phyloP scores from a whole-genome alignment of 2,329 filamentous ascomycete genomes.

The Blumeriella jaapii region DNA sequence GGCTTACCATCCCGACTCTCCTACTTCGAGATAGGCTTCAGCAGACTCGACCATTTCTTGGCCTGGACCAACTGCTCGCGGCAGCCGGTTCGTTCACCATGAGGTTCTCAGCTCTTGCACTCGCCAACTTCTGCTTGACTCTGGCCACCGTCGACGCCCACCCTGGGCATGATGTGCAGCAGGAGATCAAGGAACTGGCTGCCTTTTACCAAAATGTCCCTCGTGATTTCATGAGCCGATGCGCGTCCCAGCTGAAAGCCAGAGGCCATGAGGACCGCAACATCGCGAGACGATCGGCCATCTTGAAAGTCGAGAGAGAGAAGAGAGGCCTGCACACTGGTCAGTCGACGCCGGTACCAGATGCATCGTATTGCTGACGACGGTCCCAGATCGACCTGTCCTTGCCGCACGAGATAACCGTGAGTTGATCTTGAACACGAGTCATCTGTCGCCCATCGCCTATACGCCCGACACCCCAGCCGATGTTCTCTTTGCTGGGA shows the following conservation, averaged over 20 bases:
- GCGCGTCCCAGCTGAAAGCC: conserved; percentile 29
- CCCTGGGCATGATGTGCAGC: conserved; percentile 28
- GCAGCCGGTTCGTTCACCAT: too few species aligned
- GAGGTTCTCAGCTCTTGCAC: too few species aligned
- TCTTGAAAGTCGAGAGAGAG: conserved; percentile 25
- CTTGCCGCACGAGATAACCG: too few species aligned
- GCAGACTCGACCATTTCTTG: too few species aligned
- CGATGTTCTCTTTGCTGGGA: conserved; percentile 19
- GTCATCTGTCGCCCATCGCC: conserved; percentile 13
- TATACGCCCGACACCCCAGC: conserved; percentile 28
- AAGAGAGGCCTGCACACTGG: conserved; percentile 23
- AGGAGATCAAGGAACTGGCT: conserved; percentile 27
- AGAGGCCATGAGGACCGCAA: conserved; percentile 28
- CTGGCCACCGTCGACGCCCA: conserved; percentile 25
- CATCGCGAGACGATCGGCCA: conserved; percentile 26
- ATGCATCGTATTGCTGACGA: too few species aligned
- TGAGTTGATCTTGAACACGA: conserved; percentile 9
- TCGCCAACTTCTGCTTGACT: too few species aligned
- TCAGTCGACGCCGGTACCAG: conserved; percentile 1
- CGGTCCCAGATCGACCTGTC: too few species aligned
- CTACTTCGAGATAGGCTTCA: too few species aligned
- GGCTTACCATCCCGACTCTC: too few species aligned
- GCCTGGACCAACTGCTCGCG: too few species aligned
- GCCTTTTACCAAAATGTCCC: conserved; percentile 25
- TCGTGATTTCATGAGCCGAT: conserved; percentile 29